Evolutionary conservation across 2,329 filamentous ascomycete genomes (phyloP).

Genomic region (Neobulgaria alba): DNA sequence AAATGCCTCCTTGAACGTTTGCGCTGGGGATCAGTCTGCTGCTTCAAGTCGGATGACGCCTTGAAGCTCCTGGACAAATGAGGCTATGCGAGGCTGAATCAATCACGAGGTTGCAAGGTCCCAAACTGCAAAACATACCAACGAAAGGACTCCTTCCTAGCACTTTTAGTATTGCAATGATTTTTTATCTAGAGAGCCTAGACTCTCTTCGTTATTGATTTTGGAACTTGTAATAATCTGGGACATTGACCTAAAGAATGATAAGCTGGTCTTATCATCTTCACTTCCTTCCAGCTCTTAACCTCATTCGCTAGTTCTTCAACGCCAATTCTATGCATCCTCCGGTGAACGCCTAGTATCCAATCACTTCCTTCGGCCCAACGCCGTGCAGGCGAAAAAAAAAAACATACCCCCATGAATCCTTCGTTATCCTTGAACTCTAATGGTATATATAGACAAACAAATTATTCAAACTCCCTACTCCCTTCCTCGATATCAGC

Average conservation of each 20-base stretch:
- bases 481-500: constrained; percentile 20
- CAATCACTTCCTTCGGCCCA: constrained; percentile 14
- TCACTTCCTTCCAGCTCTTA: constrained; percentile 5
- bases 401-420: neutral
- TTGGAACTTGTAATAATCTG: neutral
- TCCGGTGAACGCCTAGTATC: constrained; percentile 10
- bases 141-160: no score
- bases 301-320: constrained; percentile 8
- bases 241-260: neutral
- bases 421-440: constrained; percentile 1
- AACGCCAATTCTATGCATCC: constrained; percentile 11
- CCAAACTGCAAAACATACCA: no score
- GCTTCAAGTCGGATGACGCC: neutral
- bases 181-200: no score
- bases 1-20: neutral
- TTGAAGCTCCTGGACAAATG: neutral
- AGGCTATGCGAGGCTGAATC: neutral
- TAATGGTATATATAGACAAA: constrained; percentile 5
- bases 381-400: constrained; percentile 11
- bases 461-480: constrained; percentile 12
- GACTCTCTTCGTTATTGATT: neutral
- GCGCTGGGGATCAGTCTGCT: neutral
- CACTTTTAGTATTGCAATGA: no score
- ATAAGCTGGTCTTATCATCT: neutral
- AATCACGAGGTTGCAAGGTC: neutral